phyloP scores from a whole-genome alignment of 1,139 yeast species.

The Yamadazyma trypodendri region DNA sequence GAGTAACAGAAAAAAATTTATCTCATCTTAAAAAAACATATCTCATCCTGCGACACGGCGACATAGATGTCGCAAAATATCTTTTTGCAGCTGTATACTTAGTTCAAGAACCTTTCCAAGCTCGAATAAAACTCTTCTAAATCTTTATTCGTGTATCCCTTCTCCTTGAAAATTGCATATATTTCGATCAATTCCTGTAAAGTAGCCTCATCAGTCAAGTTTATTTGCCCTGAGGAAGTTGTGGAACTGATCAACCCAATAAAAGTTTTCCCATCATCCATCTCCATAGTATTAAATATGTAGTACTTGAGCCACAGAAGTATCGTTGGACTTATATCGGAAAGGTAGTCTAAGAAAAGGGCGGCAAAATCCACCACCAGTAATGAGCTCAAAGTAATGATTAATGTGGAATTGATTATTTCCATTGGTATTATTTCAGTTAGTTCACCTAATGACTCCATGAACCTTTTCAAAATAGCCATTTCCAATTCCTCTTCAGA shows the following conservation, averaged over 20 bases:
- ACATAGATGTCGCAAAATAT: background rate
- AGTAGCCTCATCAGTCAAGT: background rate
- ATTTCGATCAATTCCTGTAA: background rate
- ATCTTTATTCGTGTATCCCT: background rate
- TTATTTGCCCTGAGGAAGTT: background rate
- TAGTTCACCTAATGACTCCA: constrained; percentile 2
- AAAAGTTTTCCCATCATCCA: background rate
- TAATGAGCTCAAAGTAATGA: constrained; percentile 6
- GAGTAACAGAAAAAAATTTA: constrained; percentile 4
- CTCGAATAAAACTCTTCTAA: background rate
- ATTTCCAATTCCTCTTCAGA: constrained; percentile 7
- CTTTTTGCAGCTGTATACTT: constrained; percentile 3
- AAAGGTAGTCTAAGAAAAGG: constrained; percentile 2
- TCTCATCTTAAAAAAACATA: constrained; percentile 6
- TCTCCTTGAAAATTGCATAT: background rate
- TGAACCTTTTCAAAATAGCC: constrained; percentile 2
- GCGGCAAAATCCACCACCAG: constrained; percentile 2
- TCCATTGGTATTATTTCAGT: background rate
- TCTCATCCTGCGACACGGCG: constrained; percentile 9
- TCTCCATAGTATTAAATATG: constrained; percentile 14
- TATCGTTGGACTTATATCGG: background rate
- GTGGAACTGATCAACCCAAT: background rate
- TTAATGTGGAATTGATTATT: constrained; percentile 2
- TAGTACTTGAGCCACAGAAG: constrained; percentile 14
- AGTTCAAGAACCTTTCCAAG: background rate